Evolutionary conservation across 768 basidiomycete genomes (phyloP), one percentile per base, ranked within the genome.

Genomic region (Grammothele lineata): DNA sequence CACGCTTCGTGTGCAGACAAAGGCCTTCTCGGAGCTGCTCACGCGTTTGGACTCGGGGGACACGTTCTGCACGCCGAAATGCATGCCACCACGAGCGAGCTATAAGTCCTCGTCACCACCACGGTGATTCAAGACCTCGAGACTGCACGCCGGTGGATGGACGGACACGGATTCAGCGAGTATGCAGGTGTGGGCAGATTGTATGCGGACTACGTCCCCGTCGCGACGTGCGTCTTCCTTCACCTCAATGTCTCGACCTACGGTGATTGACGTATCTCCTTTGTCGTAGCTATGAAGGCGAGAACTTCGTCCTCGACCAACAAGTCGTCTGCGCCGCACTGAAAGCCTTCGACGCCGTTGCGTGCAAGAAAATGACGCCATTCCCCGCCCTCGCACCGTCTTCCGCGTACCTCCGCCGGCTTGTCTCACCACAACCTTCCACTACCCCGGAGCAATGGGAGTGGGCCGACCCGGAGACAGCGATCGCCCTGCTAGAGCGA

Each of bases 81-180:
- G 60, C 87, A 90, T 54, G 80, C 83, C 0, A 78, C 75, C 9
- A 79, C 84, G 9, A 81, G 80, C 56, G 85, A 80, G 0, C 68
- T 89, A 19, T 89, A 90, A 61, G 71, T 78, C 3, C 69, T 84
- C 24, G 77, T 75, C 3, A 73, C 77, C 1, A 70, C 74, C 0
- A 61, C 70, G n/a, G 67, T 71, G 4, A 72, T 80, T 2, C 71
- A 72, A 26, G 83, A 83, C 52, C 57, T 86, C 11, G 86, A 87
- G 62, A 74, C 70, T 5, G 81, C 83, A 3, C 75, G 85, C 7
- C 74, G 84, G 14, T 75, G 82, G 0, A 77, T 88, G 75, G 87
- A 86, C 42, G 87, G 87, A 3, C 87, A 90, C 62, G 87, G 87
- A 0, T 87, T 77, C 62, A 85, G 84, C 54, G 75, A 71, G 0